These are phyloP conservation scores for Dovyalis caffra DNA, from an alignment of 345 rosid genomes.

Conservation along the genomic window DNA sequence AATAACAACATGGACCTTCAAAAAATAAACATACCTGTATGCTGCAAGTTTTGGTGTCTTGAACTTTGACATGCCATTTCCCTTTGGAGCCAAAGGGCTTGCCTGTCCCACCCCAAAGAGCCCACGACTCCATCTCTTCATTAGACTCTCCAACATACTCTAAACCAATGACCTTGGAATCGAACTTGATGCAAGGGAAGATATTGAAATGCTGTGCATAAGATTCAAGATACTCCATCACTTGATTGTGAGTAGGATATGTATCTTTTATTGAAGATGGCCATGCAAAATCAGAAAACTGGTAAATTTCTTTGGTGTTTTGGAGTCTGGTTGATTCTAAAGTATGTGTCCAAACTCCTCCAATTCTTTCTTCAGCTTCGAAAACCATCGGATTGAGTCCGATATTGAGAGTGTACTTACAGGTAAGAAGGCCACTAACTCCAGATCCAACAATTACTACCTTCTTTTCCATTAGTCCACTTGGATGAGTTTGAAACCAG, in stretches of 20 bases:
- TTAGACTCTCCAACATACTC: conserved; percentile 31
- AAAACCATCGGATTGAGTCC: conserved; percentile 38
- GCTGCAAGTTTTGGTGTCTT: conserved; percentile 12
- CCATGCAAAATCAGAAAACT: conserved; percentile 49
- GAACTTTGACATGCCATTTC: conserved; percentile 38
- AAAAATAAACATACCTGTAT: conserved; percentile 13
- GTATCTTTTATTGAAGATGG: conserved; percentile 22
- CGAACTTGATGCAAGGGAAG: conserved; percentile 26
- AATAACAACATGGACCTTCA: not conserved
- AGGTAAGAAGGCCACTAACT: conserved; percentile 45
- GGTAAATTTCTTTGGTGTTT: conserved; percentile 10
- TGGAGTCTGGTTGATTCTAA: conserved; percentile 32
- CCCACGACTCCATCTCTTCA: conserved; percentile 39
- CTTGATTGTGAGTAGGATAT: conserved; percentile 19
- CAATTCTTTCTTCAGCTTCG: conserved; percentile 26
- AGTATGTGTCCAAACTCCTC: conserved; percentile 38
- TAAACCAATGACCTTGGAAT: conserved; percentile 25
- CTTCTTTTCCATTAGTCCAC: conserved; percentile 37
- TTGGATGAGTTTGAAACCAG: no score
- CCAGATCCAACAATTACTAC: conserved; percentile 42
- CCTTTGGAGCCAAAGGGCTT: conserved; percentile 35
- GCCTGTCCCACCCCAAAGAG: conserved; percentile 39
- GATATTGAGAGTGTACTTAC: conserved; percentile 26
- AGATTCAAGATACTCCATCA: conserved; percentile 28
- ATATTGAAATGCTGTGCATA: conserved; percentile 32